These are phyloP conservation scores for Podospora pseudopauciseta DNA, from an alignment of 495 filamentous ascomycete species.

Conservation along the genomic window DNA sequence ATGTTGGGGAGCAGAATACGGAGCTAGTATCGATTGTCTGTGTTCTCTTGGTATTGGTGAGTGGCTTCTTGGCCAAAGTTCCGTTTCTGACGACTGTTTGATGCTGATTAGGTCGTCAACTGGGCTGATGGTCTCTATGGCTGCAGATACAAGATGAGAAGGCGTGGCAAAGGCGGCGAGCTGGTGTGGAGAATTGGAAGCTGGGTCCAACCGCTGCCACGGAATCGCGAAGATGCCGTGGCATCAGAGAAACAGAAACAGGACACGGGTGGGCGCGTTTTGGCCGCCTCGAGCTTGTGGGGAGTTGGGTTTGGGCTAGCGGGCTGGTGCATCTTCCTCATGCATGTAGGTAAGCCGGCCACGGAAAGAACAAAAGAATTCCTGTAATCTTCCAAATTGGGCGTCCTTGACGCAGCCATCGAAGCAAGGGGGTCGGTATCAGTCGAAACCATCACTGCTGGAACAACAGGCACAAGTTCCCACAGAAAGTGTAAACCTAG, in stretches of 20 bases:
- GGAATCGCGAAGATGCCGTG: background rate
- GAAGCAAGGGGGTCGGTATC: background rate
- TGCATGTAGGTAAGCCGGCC: background rate
- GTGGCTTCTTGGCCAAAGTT: background rate
- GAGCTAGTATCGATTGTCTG: background rate
- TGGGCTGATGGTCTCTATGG: slow-evolving; percentile 1
- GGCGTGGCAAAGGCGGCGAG: background rate
- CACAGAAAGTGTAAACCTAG: background rate
- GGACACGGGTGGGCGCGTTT: background rate
- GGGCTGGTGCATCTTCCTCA: background rate
- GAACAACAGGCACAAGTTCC: background rate
- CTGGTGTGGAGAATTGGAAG: background rate
- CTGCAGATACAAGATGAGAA: slow-evolving; percentile 4
- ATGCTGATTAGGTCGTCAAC: background rate
- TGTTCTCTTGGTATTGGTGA: slow-evolving; percentile 10
- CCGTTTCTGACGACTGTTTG: slow-evolving; percentile 1
- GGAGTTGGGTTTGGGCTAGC: background rate
- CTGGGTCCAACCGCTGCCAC: background rate
- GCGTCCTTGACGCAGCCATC: background rate
- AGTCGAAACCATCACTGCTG: background rate
- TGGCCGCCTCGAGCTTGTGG: background rate
- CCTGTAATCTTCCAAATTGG: slow-evolving; percentile 5
- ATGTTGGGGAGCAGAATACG: background rate
- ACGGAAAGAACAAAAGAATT: slow-evolving; percentile 5
- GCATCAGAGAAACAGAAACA: background rate